phyloP scores from a whole-genome alignment of 2,329 filamentous ascomycete species.

The Chaetomiaceae sp. region DNA sequence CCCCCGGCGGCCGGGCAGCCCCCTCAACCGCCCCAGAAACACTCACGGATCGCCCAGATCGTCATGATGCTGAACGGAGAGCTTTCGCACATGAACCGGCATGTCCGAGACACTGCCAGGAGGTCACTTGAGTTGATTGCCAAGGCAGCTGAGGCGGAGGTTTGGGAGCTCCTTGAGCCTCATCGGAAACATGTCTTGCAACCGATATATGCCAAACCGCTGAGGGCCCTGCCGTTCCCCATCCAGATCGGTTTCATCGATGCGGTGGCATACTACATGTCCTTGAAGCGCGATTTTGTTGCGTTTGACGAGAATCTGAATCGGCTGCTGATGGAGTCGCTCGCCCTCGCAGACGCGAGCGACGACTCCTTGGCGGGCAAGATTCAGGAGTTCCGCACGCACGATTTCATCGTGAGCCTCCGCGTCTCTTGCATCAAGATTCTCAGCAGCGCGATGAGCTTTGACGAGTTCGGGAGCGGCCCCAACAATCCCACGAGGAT shows the following conservation, averaged over 20 bases:
- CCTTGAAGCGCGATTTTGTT: slow-evolving; percentile 82
- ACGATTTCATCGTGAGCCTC: slow-evolving; percentile 86
- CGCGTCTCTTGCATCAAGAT: slow-evolving; percentile 91
- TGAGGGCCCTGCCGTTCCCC: slow-evolving; percentile 86
- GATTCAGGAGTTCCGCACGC: slow-evolving; percentile 89
- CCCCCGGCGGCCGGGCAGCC: slow-evolving; percentile 37
- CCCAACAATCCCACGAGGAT: slow-evolving; percentile 61
- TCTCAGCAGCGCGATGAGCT: slow-evolving; percentile 86
- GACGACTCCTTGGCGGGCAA: slow-evolving; percentile 92
- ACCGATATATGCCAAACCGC: slow-evolving; percentile 91
- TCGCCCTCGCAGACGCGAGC: slow-evolving; percentile 89
- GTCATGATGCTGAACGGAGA: slow-evolving; percentile 85
- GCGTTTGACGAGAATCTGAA: slow-evolving; percentile 90
- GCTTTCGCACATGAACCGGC: slow-evolving; percentile 90
- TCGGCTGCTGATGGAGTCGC: slow-evolving; percentile 83
- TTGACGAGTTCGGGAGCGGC: slow-evolving; percentile 82
- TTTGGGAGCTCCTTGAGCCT: slow-evolving; percentile 83
- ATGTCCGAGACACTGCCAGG: slow-evolving; percentile 85
- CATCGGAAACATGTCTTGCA: slow-evolving; percentile 86
- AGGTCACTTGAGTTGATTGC: slow-evolving; percentile 77
- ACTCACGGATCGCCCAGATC: slow-evolving; percentile 65
- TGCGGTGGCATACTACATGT: slow-evolving; percentile 91
- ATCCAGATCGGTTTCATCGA: slow-evolving; percentile 98
- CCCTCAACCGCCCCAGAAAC: slow-evolving; percentile 43
- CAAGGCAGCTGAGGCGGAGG: slow-evolving; percentile 68